Base-by-base conservation (phyloP, 805 yeast species). In the Ogataea wickerhamii region DNA sequence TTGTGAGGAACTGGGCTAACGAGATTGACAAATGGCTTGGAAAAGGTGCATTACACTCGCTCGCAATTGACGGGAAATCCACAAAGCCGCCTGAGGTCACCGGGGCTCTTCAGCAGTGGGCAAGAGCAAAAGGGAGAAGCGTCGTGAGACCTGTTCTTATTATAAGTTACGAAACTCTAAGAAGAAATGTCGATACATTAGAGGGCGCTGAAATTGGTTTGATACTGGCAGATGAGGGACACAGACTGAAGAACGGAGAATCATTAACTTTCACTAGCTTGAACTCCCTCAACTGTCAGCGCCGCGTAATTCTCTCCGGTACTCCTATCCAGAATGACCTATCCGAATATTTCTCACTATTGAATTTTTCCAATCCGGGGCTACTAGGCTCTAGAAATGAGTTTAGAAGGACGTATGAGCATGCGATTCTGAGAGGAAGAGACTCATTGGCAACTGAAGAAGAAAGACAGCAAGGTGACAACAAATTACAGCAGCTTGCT, bases 241-340 rank as follows among this genome's bases (percentile, higher is more conserved):
- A 84, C 56, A 67, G 93, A 41, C 66, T 85, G 48, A 84, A 84
- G 51, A 84, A 91, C 58, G 95, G 95, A 13, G 98, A 91, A 25
- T 87, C 96, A 1, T 73, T 82, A 37, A 93, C 98, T 0, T 91
- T 88, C 51, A 86, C 87, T 0, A 87, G 97, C 0, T 70, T 91
- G 28, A 80, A 87, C 52, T 74, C 87, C n/a, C 71, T 93, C 38
- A 78, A 82, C 36, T 91, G 95, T 56, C 79, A 82, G 34, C 71
- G 98, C 53, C 72, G 98, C 41, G 97, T 91, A 6, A 91, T 91
- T 47, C 65, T 91, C 17, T 87, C 96, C 1, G 98, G 98, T 26
- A 91, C 98, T 0, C 98, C 98, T 0, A 89, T 91, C 47, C 98
- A 91, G 60, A 91, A 91, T 53, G 98, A 91, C 65, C 68, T 91